Conservation (phyloP, 306 rosid species). For the Elaeagnus macrophylla region DNA sequence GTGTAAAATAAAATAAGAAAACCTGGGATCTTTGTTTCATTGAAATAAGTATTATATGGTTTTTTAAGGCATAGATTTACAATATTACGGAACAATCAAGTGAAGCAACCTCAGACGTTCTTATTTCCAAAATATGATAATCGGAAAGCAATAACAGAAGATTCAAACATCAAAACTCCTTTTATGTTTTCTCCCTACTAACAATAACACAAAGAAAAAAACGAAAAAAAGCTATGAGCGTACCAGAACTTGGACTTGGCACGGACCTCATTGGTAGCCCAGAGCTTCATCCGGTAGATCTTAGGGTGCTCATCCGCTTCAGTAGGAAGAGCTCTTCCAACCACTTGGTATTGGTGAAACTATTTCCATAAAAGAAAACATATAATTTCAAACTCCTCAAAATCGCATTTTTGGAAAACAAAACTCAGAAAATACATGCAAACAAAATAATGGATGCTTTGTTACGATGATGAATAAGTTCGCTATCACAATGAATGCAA, state of each 20-base stretch:
- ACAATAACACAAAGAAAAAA: too few relatives aligned
- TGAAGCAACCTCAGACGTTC: too few relatives aligned
- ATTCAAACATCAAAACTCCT: too few relatives aligned
- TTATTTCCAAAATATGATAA: too few relatives aligned
- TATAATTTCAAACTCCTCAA: background rate
- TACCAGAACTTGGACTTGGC: constrained; percentile 95
- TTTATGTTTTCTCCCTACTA: too few relatives aligned
- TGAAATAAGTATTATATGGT: too few relatives aligned
- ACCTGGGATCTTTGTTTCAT: too few relatives aligned
- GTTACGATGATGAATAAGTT: too few relatives aligned
- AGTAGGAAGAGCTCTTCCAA: constrained; percentile 81
- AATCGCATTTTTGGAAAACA: background rate
- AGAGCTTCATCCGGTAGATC: constrained; percentile 89
- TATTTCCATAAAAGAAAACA: constrained; percentile 24
- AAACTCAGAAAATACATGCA: background rate
- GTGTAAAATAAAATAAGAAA: background rate
- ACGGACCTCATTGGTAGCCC: constrained; percentile 95
- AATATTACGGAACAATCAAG: too few relatives aligned
- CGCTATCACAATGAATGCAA: too few relatives aligned
- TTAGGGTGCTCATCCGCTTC: constrained; percentile 64
- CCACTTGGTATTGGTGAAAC: constrained; percentile 91
- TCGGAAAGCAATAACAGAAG: too few relatives aligned
- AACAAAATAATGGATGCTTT: background rate
- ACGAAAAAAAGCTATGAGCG: background rate
- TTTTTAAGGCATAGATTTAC: too few relatives aligned